Percentiles rank a stretch among this genome's conserved stretches.
Conservation (phyloP, 345 rosid species). For the Litchi chinensis region DNA sequence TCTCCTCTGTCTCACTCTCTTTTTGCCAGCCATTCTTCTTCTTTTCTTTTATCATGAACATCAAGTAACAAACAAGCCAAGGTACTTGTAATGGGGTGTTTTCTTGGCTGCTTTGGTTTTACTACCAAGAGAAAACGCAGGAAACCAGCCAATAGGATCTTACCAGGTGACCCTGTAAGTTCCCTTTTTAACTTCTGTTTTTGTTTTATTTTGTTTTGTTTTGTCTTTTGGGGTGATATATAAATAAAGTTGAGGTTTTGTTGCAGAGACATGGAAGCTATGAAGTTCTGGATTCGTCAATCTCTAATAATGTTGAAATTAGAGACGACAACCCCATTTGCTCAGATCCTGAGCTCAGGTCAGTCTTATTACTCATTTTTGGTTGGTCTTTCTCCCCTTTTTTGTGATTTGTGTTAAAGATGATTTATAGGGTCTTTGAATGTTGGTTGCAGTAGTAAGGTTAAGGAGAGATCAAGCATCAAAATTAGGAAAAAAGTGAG, state of each 20-base stretch:
- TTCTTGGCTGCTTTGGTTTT: conserved; percentile 80
- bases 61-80: neutral
- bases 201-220: neutral
- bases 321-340: conserved; percentile 21
- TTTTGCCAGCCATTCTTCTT: neutral
- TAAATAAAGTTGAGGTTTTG: neutral
- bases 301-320: conserved; percentile 34
- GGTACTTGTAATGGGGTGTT: conserved; percentile 69
- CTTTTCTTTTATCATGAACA: neutral
- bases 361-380: conserved; percentile 20
- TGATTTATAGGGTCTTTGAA: neutral
- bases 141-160: conserved; percentile 47
- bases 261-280: conserved; percentile 49
- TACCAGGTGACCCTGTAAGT: conserved; percentile 57
- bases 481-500: conserved; percentile 76
- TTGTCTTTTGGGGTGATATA: neutral
- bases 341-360: conserved; percentile 55
- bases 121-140: conserved; percentile 59
- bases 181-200: neutral
- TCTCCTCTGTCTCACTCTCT: neutral
- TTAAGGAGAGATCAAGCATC: conserved; percentile 33
- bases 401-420: neutral
- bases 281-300: conserved; percentile 55
- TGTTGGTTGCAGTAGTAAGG: conserved; percentile 31
- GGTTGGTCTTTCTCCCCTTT: neutral